phyloP scores from a whole-genome alignment of 257 asterid species.

The Capsicum rhomboideum region DNA sequence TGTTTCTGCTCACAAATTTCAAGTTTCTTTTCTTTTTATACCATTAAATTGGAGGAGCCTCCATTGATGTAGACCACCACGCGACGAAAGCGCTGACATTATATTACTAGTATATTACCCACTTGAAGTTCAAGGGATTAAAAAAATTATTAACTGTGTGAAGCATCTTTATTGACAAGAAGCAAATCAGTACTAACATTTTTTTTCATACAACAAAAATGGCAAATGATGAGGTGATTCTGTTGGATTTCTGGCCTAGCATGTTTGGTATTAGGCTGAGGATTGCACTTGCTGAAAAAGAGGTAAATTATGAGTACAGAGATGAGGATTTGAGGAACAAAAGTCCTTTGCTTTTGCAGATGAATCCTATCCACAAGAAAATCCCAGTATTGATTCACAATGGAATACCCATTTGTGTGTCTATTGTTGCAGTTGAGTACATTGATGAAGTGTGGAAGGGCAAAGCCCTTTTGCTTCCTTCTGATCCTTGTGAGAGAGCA shows the following conservation, averaged over 20 bases:
- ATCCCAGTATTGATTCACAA: neutral
- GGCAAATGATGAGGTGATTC: neutral
- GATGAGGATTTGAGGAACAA: neutral
- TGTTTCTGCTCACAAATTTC: too few relatives aligned
- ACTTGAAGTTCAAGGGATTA: too few relatives aligned
- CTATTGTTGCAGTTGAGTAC: neutral
- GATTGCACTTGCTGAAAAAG: neutral
- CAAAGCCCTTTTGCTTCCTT: neutral
- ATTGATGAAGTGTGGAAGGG: neutral
- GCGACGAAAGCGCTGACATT: too few relatives aligned
- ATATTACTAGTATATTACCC: too few relatives aligned
- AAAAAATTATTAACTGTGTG: too few relatives aligned
- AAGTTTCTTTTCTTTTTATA: too few relatives aligned
- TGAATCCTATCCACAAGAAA: neutral
- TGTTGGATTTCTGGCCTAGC: neutral
- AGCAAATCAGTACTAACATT: too few relatives aligned
- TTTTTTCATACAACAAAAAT: neutral
- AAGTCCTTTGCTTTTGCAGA: neutral
- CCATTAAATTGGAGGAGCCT: too few relatives aligned
- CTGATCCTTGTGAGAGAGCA: neutral
- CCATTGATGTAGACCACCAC: too few relatives aligned
- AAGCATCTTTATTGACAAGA: too few relatives aligned
- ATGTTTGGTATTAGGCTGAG: neutral
- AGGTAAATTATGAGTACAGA: neutral
- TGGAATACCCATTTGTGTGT: neutral